Base-by-base conservation (phyloP, 495 filamentous ascomycete genomes). In the Penicillium diatomitis region DNA sequence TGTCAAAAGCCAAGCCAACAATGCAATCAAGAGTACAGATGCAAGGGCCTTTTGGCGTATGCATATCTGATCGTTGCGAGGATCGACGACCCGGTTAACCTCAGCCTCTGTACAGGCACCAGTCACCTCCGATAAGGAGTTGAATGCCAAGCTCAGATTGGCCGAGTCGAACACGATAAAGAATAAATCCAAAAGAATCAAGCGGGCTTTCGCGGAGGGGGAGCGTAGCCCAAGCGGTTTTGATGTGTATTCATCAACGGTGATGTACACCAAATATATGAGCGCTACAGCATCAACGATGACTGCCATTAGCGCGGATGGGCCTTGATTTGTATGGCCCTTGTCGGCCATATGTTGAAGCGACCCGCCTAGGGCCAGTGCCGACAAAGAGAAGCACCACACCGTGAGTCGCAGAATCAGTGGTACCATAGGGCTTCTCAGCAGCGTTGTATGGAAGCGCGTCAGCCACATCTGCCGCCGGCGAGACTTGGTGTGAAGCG, bases 151-250 rank as follows among this genome's bases (percentile, higher is more conserved):
- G 43, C 86, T 85, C 36, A 95, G 69, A 66, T 96, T 96, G 38
- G 90, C 87, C 2, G 90, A 87, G 62, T 95, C 88, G 65, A 98
- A 95, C 30, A 96, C 87, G 54, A 98, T 94, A 63, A 98, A 98
- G 62, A 96, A 79, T 3, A 97, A 75, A 68, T 98, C 92, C 50
- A 96, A 77, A 48, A 98, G 80, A 44, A 96, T 78, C 32, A 98
- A 77, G 20, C 85, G 79, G 55, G 95, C 84, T 61, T 97, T 97
- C 20, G 88, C 83, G 34, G 80, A 82, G 2, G 88, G 80, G 5
- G 81, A 81, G 30, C 92, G 85, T 48, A 98, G 71, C 4, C 92
- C 92, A 32, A 98, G 71, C 4, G 92, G 92, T 60, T 96, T 94
- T 11, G 88, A 83, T 4, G 87, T 90, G 66, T 95, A 97, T 66